Evolutionary conservation across 768 basidiomycete genomes (phyloP).

Genomic region (Termitomyces eurrhizus): DNA sequence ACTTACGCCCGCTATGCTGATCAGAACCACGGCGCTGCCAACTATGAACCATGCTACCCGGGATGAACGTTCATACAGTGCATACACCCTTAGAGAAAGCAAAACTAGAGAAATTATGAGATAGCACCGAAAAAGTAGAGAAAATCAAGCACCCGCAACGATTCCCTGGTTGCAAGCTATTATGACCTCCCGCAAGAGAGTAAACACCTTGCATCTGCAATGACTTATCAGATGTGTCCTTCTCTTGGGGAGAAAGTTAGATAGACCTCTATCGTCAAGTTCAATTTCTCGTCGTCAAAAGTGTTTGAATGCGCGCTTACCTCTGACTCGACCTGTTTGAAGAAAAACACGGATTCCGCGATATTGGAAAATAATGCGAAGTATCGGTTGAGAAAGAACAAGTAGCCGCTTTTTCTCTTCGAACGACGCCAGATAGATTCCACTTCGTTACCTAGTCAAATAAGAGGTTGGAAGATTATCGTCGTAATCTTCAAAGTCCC

Average conservation of each 20-base stretch:
- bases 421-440: slow-evolving; percentile 9
- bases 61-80: background rate
- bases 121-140: background rate
- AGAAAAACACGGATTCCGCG: background rate
- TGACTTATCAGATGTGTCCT: background rate
- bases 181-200: background rate
- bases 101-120: background rate
- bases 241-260: background rate
- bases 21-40: background rate
- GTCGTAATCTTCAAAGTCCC: background rate
- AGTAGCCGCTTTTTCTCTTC: slow-evolving; percentile 3
- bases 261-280: background rate
- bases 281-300: background rate
- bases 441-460: slow-evolving; percentile 5
- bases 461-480: background rate
- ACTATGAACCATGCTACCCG: slow-evolving; percentile 2
- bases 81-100: background rate
- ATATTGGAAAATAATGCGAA: slow-evolving; percentile 3
- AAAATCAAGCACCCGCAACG: background rate
- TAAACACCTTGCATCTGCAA: background rate
- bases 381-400: slow-evolving; percentile 9
- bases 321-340: background rate
- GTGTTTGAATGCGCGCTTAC: background rate
- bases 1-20: background rate
- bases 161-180: background rate